phyloP scores from a whole-genome alignment of 139 green algal species.

The Zygnema cylindricum region DNA sequence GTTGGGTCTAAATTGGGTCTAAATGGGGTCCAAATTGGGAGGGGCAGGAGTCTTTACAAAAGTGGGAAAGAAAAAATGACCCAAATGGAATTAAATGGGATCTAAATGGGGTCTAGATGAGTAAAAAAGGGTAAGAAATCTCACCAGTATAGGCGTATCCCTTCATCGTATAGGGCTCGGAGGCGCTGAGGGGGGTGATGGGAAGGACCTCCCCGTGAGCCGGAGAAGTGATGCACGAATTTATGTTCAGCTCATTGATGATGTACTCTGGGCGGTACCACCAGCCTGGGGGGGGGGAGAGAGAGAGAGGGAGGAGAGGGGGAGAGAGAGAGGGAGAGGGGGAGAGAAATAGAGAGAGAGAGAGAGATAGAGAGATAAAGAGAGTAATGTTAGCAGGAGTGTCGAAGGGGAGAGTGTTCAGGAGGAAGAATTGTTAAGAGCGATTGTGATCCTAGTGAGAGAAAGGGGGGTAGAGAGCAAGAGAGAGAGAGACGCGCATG shows the following conservation, averaged over 20 bases:
- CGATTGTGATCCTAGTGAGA: no score
- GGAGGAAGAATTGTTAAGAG: no score
- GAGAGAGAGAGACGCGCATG: no score
- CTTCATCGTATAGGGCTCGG: slow-evolving; percentile 53
- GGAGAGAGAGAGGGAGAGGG: neutral
- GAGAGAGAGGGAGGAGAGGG: neutral
- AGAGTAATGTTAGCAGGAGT: neutral
- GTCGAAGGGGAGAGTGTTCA: no score
- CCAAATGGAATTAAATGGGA: neutral
- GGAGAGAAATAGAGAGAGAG: no score
- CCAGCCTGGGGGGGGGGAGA: no score
- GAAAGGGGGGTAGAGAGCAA: no score
- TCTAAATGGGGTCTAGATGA: no score
- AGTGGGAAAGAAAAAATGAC: neutral
- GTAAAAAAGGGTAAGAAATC: neutral
- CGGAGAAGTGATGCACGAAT: slow-evolving; percentile 84
- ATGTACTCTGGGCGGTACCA: slow-evolving; percentile 98
- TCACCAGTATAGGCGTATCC: slow-evolving; percentile 66
- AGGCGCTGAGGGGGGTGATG: slow-evolving; percentile 48
- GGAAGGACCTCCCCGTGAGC: slow-evolving; percentile 87
- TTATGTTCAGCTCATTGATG: slow-evolving; percentile 99
- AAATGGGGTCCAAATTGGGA: no score
- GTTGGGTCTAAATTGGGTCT: no score
- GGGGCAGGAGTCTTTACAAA: no score
- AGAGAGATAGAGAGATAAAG: no score